Conservation (phyloP, 306 rosid species). For the Prunus fruticosa region DNA sequence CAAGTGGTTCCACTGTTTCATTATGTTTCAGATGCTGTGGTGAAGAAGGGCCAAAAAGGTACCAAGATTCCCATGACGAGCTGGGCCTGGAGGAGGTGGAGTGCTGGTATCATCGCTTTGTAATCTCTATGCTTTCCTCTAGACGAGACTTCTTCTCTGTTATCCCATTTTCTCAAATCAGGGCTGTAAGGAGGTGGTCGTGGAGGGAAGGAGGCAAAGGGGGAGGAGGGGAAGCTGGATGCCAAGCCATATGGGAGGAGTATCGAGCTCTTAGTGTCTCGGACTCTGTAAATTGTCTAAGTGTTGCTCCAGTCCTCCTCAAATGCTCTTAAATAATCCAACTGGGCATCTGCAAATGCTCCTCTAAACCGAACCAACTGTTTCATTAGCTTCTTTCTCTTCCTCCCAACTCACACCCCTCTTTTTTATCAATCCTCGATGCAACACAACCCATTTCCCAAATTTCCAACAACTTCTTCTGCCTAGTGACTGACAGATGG, state of each 20-base stretch:
- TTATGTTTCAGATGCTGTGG: conserved; percentile 9
- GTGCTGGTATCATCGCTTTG: conserved; percentile 22
- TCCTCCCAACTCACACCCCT: conserved; percentile 59
- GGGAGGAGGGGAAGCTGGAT: conserved; percentile 55
- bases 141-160: conserved; percentile 25
- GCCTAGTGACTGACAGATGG: not conserved
- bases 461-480: not conserved
- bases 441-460: conserved; percentile 74
- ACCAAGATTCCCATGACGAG: conserved; percentile 26
- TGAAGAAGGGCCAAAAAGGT: conserved; percentile 24
- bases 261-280: conserved; percentile 71
- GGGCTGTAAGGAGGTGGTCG: conserved; percentile 58
- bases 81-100: conserved; percentile 25
- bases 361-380: conserved; percentile 61
- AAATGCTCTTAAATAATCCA: conserved; percentile 72
- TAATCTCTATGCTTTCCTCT: conserved; percentile 41
- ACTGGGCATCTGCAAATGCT: conserved; percentile 69
- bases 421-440: conserved; percentile 68
- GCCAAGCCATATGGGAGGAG: conserved; percentile 33
- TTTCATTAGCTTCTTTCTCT: conserved; percentile 78
- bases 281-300: conserved; percentile 81
- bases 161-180: conserved; percentile 36
- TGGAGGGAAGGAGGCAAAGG: conserved; percentile 55
- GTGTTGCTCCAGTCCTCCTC: conserved; percentile 78
- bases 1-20: conserved; percentile 41